Percentiles rank a stretch among this genome's conserved stretches.
phyloP scores from a whole-genome alignment of 1,284 basidiomycete species.

The Coniferiporia weirii region DNA sequence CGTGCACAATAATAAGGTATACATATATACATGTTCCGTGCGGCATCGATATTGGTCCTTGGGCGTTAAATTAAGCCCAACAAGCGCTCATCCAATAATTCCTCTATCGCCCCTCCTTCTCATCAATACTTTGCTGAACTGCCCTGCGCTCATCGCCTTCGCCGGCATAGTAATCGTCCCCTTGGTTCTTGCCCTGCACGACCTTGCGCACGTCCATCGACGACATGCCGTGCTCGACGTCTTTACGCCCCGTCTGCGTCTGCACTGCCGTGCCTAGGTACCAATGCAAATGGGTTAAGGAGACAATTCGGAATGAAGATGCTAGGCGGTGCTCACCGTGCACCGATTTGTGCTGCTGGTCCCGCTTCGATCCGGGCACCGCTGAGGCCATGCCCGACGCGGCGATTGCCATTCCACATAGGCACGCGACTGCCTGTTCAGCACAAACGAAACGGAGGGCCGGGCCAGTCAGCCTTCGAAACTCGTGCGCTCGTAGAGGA shows the following conservation, averaged over 20 bases:
- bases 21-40: no score
- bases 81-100: no score
- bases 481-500: neutral
- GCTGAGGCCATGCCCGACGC: neutral
- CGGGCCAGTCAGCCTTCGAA: neutral
- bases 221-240: neutral
- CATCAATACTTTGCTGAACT: no score
- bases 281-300: no score
- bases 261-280: neutral
- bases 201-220: slow-evolving; percentile 4
- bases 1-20: no score
- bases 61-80: no score
- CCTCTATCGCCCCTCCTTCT: no score
- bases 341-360: neutral
- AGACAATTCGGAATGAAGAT: neutral
- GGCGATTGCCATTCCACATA: neutral
- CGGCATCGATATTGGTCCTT: no score
- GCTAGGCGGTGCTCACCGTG: neutral
- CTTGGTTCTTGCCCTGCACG: neutral
- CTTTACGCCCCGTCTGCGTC: neutral
- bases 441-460: neutral
- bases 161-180: neutral
- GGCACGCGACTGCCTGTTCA: neutral
- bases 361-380: neutral
- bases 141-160: neutral